Conservation (phyloP, 495 filamentous ascomycete genomes). For the Xylaria palmicola region DNA sequence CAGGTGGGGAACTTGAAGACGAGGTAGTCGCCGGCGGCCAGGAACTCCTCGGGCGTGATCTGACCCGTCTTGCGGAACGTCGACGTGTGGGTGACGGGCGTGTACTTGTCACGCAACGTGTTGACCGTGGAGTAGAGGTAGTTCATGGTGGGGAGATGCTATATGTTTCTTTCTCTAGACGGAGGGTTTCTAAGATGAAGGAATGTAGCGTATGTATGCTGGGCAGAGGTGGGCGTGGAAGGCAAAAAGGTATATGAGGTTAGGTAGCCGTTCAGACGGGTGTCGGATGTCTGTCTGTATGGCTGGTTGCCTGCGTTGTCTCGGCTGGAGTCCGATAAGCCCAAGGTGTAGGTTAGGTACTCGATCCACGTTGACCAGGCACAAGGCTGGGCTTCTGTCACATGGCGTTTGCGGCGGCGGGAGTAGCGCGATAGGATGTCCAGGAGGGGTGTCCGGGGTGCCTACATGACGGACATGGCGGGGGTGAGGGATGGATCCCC, state of each 20-base stretch:
- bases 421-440: not conserved
- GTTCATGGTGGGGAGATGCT: slow-evolving; percentile 42
- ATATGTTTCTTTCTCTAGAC: slow-evolving; percentile 4
- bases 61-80: slow-evolving; percentile 92
- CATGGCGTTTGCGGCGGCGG: slow-evolving; percentile 9
- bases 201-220: too few species aligned
- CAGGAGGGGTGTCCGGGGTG: not conserved
- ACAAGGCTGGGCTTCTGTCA: slow-evolving; percentile 15
- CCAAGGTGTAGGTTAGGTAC: too few species aligned
- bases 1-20: slow-evolving; percentile 99
- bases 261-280: too few species aligned
- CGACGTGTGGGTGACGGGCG: slow-evolving; percentile 82
- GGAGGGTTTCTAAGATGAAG: not conserved
- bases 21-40: slow-evolving; percentile 93
- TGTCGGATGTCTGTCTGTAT: not conserved
- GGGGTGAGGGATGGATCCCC: not conserved
- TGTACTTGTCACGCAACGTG: slow-evolving; percentile 83
- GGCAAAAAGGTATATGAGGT: too few species aligned
- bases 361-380: slow-evolving; percentile 17
- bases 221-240: too few species aligned
- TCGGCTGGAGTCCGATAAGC: not conserved
- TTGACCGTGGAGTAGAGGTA: slow-evolving; percentile 77
- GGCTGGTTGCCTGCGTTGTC: slow-evolving; percentile 11
- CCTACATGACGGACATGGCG: not conserved
- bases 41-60: slow-evolving; percentile 97